These are phyloP conservation scores for Pyricularia sp. DNA, from an alignment of 2,329 filamentous ascomycete genomes.

Conservation along the genomic window DNA sequence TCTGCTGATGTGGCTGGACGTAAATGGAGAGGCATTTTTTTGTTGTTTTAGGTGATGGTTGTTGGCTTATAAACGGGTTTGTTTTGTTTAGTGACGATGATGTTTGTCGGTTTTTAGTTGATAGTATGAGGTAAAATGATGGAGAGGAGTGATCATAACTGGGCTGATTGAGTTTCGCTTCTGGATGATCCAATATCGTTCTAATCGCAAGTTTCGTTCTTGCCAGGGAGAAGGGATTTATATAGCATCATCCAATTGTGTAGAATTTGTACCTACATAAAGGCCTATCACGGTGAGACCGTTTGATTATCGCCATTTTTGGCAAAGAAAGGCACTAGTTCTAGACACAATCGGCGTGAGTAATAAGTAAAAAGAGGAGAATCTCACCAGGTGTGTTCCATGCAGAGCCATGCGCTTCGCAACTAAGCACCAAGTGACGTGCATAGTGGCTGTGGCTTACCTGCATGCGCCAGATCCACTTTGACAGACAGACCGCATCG, in stretches of 20 bases:
- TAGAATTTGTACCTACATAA: not conserved
- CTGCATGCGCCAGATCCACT: not conserved
- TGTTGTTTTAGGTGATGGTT: not conserved
- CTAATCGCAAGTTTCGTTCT: not conserved
- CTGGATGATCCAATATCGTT: not conserved
- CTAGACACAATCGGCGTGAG: not conserved
- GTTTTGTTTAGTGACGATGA: not conserved
- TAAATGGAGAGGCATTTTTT: constrained; percentile 13
- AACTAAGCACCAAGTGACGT: not conserved
- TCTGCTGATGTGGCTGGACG: constrained; percentile 27
- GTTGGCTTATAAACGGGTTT: not conserved
- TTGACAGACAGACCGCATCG: not conserved
- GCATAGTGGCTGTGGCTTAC: not conserved
- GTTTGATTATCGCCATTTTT: not conserved
- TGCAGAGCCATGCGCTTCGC: not conserved
- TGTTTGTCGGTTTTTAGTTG: not conserved
- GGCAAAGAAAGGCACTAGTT: not conserved
- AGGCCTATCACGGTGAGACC: not conserved
- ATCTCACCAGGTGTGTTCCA: not conserved
- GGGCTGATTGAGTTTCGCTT: no score
- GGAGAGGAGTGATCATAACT: no score
- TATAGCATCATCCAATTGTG: not conserved
- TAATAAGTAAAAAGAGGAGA: not conserved
- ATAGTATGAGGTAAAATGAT: no score
- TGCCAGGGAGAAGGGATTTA: not conserved